A percentile compares a stretch with the other conserved stretches of the same genome.
These are phyloP conservation scores for Trichothecium sympodiale DNA, from an alignment of 2,329 filamentous ascomycete genomes.

Conservation along the genomic window DNA sequence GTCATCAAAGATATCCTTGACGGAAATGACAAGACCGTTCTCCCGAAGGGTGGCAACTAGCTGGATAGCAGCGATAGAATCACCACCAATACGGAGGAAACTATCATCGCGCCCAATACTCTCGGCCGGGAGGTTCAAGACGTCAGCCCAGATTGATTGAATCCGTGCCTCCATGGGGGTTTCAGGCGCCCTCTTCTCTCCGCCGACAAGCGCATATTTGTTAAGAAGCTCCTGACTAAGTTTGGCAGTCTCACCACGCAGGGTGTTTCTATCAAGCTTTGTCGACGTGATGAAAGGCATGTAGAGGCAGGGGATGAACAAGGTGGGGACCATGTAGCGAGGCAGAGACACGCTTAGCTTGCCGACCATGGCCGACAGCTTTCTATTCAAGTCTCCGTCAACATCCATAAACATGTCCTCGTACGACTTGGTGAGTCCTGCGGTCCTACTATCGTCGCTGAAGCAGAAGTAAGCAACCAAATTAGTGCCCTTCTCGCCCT, in stretches of 20 bases:
- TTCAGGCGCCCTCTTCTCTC: slow-evolving; percentile 18
- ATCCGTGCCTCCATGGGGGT: slow-evolving; percentile 20
- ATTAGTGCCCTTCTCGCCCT: neutral
- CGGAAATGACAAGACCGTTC: slow-evolving; percentile 4
- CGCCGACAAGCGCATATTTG: slow-evolving; percentile 3
- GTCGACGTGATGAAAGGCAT: slow-evolving; percentile 10
- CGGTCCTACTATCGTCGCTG: neutral
- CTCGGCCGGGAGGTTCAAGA: slow-evolving; percentile 1
- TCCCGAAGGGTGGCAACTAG: slow-evolving; percentile 3
- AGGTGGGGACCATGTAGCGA: slow-evolving; percentile 10
- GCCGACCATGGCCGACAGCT: slow-evolving; percentile 9
- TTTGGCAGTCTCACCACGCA: neutral
- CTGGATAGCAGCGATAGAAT: slow-evolving; percentile 9
- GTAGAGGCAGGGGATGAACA: slow-evolving; percentile 9
- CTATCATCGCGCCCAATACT: slow-evolving; percentile 5
- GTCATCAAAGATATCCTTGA: slow-evolving; percentile 8
- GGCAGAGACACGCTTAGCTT: slow-evolving; percentile 7
- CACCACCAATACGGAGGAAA: slow-evolving; percentile 9
- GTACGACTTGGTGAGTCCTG: slow-evolving; percentile 4
- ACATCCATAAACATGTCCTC: slow-evolving; percentile 2
- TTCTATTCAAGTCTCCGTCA: slow-evolving; percentile 5
- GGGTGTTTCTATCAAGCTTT: slow-evolving; percentile 5
- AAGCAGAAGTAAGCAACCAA: slow-evolving; percentile 4
- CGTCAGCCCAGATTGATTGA: slow-evolving; percentile 6
- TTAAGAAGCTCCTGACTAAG: neutral